phyloP scores from a whole-genome alignment of 805 yeast genomes.

The Metschnikowia gruessii region DNA sequence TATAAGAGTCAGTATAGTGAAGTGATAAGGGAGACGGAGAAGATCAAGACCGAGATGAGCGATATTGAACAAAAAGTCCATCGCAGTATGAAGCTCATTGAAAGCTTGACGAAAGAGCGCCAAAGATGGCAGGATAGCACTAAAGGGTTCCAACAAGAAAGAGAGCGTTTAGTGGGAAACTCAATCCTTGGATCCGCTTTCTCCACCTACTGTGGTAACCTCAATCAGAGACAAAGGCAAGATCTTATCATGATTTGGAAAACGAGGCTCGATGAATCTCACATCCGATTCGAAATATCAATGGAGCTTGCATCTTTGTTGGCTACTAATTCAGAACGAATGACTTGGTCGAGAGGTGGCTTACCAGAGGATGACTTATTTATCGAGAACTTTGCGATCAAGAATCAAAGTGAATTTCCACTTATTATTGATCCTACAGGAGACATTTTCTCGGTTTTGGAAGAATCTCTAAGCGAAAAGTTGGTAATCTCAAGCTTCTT shows the following conservation, averaged over 20 bases:
- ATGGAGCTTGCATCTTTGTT: constrained; percentile 37
- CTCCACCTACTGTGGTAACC: constrained; percentile 56
- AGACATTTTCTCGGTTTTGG: constrained; percentile 40
- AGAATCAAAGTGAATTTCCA: constrained; percentile 45
- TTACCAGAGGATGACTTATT: constrained; percentile 58
- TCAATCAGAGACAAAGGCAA: constrained; percentile 49
- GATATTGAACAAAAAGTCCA: constrained; percentile 56
- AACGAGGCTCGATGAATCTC: constrained; percentile 28
- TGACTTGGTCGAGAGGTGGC: constrained; percentile 52
- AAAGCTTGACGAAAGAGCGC: constrained; percentile 63
- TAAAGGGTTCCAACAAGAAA: constrained; percentile 45
- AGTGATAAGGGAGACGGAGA: constrained; percentile 76
- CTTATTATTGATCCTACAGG: constrained; percentile 67
- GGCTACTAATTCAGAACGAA: constrained; percentile 37
- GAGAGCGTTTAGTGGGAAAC: constrained; percentile 58
- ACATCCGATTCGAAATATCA: constrained; percentile 39
- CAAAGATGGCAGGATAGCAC: constrained; percentile 69
- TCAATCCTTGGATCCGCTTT: constrained; percentile 61
- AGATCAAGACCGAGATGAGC: constrained; percentile 67
- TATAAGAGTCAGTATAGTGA: constrained; percentile 68
- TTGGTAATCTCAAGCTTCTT: constrained; percentile 65
- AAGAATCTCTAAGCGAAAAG: constrained; percentile 26
- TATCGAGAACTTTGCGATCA: constrained; percentile 60
- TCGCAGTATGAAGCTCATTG: constrained; percentile 61
- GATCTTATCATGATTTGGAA: constrained; percentile 36